A percentile compares a stretch with the other conserved stretches of the same genome.
phyloP scores from a whole-genome alignment of 2,329 filamentous ascomycete genomes.

The Fusarium chlamydosporum region DNA sequence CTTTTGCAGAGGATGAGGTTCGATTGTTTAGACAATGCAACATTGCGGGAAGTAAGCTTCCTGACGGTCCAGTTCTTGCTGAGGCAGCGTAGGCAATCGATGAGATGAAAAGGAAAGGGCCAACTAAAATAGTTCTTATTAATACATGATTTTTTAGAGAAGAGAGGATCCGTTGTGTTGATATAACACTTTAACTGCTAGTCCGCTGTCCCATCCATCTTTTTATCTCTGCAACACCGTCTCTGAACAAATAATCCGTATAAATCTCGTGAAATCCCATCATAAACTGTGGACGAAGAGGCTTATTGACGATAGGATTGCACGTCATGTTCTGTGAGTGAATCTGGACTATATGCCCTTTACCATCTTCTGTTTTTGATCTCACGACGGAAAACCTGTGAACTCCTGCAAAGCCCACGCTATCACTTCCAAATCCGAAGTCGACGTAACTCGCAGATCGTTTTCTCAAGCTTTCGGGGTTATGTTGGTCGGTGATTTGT shows the following conservation, averaged over 20 bases:
- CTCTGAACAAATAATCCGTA: conserved; percentile 48
- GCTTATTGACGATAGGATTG: conserved; percentile 47
- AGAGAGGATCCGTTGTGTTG: background rate
- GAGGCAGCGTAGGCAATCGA: background rate
- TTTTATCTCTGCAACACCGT: conserved; percentile 46
- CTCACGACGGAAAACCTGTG: conserved; percentile 52
- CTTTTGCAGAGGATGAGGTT: conserved; percentile 80
- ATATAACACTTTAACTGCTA: background rate
- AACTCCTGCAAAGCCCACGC: conserved; percentile 47
- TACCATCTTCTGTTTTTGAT: background rate
- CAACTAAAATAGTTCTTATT: background rate
- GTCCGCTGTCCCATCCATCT: conserved; percentile 20
- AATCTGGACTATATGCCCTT: conserved; percentile 33
- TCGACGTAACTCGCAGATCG: conserved; percentile 49
- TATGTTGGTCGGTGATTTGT: conserved; percentile 4
- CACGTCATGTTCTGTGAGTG: conserved; percentile 47
- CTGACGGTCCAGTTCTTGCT: conserved; percentile 61
- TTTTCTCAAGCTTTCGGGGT: background rate
- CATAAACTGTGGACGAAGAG: conserved; percentile 27
- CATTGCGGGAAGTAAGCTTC: conserved; percentile 74
- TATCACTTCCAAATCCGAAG: conserved; percentile 51
- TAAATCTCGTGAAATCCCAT: conserved; percentile 48
- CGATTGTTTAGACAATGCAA: conserved; percentile 84
- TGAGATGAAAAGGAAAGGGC: background rate
- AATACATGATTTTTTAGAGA: background rate